Base-by-base conservation (phyloP, 148 eudicot species). In the Drosera capensis region DNA sequence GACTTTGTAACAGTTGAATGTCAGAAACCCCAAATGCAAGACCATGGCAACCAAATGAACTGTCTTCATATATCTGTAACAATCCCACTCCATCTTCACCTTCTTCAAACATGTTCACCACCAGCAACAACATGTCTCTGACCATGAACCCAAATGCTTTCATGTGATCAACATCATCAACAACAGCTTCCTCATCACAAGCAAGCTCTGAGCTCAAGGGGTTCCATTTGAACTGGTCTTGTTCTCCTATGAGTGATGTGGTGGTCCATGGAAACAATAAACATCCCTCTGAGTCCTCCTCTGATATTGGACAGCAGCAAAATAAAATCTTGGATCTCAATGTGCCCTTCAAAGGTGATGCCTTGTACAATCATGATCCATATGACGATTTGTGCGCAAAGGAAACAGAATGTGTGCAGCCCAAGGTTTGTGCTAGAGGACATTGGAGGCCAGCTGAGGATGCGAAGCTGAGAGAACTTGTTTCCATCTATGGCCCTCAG, bases 361-460 rank as follows among this genome's bases (percentile, higher is more conserved):
- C 20, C 20, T 8, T 20, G 5, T 4, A 41, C 14, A 22, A 1
- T 8, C 14, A 40, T 42, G 29, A 19, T 14, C 5, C 8, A 28
- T 34, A 1, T 8, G 8, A 40, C 29, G 29, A 19, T 14, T 4
- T n/a, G 42, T 34, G 26, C 18, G n/a, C n/a, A 14, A 62, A 48
- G 55, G 63, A 57, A 48, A 58, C 21, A 2, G 35, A 46, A 20
- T 30, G 23, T 31, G 25, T 13, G 13, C 16, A 24, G 30, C 19
- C 54, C 7, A 84, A 80, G 65, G 62, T 68, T 1, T 80, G 85
- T 64, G 71, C 77, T 1, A 77, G 95, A 67, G 95, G 95, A 8
- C 95, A 84, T 54, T 84, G 95, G 95, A 74, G 82, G 37, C 90
- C 95, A 17, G 73, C 82, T n/a, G 95, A 84, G 37, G 95, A 84